Conservation (phyloP, 2,329 filamentous ascomycete genomes). For the Trichoderma arundinaceum region DNA sequence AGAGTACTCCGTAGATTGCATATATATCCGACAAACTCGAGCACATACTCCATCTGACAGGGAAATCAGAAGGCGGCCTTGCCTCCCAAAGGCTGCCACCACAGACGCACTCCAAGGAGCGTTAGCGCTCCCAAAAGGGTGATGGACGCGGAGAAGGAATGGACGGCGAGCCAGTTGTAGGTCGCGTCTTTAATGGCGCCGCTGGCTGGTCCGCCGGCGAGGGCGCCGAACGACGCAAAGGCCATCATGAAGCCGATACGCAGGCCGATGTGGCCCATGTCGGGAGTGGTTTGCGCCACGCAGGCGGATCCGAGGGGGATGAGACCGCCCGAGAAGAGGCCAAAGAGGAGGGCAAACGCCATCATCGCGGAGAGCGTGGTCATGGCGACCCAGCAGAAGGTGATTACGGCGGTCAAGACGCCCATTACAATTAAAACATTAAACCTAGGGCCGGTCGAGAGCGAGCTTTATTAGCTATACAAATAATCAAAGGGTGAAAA, state of each 20-base stretch:
- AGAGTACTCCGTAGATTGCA: not conserved
- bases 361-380: conserved; percentile 33
- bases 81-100: conserved; percentile 25
- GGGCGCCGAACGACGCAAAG: conserved; percentile 38
- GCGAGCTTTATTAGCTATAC: not conserved
- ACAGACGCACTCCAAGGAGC: conserved; percentile 32
- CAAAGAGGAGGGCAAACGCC: conserved; percentile 40
- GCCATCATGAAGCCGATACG: conserved; percentile 45
- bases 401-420: conserved; percentile 38
- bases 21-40: not conserved
- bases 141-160: conserved; percentile 32
- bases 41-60: not conserved
- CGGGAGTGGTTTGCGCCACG: conserved; percentile 41
- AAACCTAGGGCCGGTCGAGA: conserved; percentile 39
- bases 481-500: not conserved
- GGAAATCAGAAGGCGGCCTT: conserved; percentile 30
- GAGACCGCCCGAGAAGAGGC: conserved; percentile 43
- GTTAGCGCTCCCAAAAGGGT: conserved; percentile 34
- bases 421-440: conserved; percentile 47
- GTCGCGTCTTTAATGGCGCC: conserved; percentile 34
- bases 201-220: conserved; percentile 38
- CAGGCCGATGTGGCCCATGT: conserved; percentile 41
- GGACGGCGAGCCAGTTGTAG: conserved; percentile 32
- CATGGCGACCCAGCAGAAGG: conserved; percentile 43
- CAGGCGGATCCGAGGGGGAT: conserved; percentile 45